Percentiles rank a stretch among this genome's conserved stretches.
These are phyloP conservation scores for Torrubiella hemipterigena DNA, from an alignment of 2,329 filamentous ascomycete species.

Conservation along the genomic window DNA sequence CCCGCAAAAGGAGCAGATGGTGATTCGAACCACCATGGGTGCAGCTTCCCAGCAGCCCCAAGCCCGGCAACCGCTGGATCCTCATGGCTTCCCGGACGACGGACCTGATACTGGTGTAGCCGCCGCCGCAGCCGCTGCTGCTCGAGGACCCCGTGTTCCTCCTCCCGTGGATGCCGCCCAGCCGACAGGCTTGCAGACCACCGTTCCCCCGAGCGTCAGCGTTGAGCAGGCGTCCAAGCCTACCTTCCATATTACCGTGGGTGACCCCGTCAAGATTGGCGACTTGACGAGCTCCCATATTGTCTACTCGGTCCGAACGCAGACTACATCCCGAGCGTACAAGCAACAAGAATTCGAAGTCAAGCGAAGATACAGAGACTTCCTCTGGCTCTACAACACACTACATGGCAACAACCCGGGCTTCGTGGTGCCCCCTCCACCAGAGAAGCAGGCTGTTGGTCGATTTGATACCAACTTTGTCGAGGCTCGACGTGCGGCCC, in stretches of 20 bases:
- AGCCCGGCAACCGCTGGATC: constrained; percentile 35
- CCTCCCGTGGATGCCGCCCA: constrained; percentile 49
- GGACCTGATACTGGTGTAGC: too few relatives aligned
- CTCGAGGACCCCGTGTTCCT: constrained; percentile 47
- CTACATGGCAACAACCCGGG: constrained; percentile 91
- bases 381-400: constrained; percentile 93
- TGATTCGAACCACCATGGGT: constrained; percentile 46
- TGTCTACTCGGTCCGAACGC: constrained; percentile 85
- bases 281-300: constrained; percentile 96
- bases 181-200: constrained; percentile 37
- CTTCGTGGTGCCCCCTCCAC: constrained; percentile 86
- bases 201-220: constrained; percentile 66
- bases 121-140: constrained; percentile 40
- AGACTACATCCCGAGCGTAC: constrained; percentile 96
- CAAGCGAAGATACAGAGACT: constrained; percentile 88
- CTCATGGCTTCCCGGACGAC: constrained; percentile 59
- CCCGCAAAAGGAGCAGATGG: constrained; percentile 54
- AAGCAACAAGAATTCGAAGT: constrained; percentile 86
- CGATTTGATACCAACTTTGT: constrained; percentile 96
- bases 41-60: constrained; percentile 25
- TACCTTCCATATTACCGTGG: constrained; percentile 79
- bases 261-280: constrained; percentile 95
- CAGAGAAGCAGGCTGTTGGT: constrained; percentile 94
- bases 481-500: constrained; percentile 75
- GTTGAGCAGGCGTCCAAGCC: constrained; percentile 91